Conservation (phyloP, 2,329 filamentous ascomycete species). For the Aspergillus brasiliensis region DNA sequence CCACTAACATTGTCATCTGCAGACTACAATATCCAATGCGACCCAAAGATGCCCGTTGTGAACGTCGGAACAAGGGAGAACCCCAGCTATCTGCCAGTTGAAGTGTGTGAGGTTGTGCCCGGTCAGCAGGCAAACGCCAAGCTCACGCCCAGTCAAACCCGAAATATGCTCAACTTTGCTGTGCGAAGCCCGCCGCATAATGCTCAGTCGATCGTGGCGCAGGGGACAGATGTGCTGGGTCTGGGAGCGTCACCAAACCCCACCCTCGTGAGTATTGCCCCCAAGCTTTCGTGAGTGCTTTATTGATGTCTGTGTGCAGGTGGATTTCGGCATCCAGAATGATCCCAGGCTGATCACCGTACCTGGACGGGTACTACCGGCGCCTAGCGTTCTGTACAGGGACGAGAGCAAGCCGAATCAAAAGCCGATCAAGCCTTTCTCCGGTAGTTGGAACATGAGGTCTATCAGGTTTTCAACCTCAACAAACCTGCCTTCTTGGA, state of each 20-base stretch:
- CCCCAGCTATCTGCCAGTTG: slow-evolving; percentile 67
- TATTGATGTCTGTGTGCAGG: slow-evolving; percentile 29
- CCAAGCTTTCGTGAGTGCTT: not conserved
- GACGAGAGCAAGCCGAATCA: slow-evolving; percentile 20
- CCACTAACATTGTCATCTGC: slow-evolving; percentile 6
- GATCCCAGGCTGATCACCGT: slow-evolving; percentile 66
- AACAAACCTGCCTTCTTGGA: slow-evolving; percentile 40
- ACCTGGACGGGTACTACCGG: slow-evolving; percentile 65
- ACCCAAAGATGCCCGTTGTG: slow-evolving; percentile 59
- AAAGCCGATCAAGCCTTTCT: slow-evolving; percentile 23
- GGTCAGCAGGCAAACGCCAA: slow-evolving; percentile 67
- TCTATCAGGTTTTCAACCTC: slow-evolving; percentile 58
- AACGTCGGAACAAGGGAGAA: slow-evolving; percentile 63
- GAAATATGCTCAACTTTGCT: slow-evolving; percentile 71
- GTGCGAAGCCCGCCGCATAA: slow-evolving; percentile 69
- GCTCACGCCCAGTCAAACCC: slow-evolving; percentile 63
- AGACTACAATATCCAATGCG: slow-evolving; percentile 42
- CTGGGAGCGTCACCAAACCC: slow-evolving; percentile 51
- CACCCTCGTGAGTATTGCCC: slow-evolving; percentile 45
- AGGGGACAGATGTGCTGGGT: slow-evolving; percentile 58
- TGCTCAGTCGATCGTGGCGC: slow-evolving; percentile 63
- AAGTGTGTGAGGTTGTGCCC: slow-evolving; percentile 64
- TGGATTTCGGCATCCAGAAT: slow-evolving; percentile 61
- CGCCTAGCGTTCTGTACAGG: slow-evolving; percentile 65
- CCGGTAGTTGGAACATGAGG: slow-evolving; percentile 72